Conservation (phyloP, 345 rosid species). For the Hibiscus tridactylites region DNA sequence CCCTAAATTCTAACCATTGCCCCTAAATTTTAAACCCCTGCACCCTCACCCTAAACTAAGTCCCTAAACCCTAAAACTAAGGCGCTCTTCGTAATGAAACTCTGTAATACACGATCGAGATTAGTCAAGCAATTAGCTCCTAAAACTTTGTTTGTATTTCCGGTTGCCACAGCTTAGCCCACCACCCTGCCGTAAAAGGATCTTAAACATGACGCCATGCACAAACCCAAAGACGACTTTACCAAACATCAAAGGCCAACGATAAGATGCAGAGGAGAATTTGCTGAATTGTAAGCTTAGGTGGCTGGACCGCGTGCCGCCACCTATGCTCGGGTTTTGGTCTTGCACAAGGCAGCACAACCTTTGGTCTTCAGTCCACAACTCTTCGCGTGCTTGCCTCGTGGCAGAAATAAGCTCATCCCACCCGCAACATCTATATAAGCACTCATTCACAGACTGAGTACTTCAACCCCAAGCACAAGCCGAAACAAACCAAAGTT, state of each 20-base stretch:
- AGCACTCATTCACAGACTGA: neutral
- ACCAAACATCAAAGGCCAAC: neutral
- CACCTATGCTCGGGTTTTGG: neutral
- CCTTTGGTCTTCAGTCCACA: too few species aligned
- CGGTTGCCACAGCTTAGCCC: neutral
- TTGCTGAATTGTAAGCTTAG: neutral
- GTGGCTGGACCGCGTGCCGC: neutral
- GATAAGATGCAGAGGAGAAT: neutral
- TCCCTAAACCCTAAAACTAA: too few species aligned
- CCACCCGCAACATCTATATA: slow-evolving; percentile 3
- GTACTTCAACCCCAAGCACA: too few species aligned
- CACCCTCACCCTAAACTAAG: too few species aligned
- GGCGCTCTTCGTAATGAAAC: too few species aligned
- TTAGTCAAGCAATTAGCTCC: rapidly evolving
- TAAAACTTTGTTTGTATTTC: neutral
- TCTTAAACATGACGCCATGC: neutral
- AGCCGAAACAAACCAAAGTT: too few species aligned
- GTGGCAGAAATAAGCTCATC: neutral
- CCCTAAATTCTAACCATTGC: too few species aligned
- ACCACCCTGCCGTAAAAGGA: neutral
- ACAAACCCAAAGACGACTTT: neutral
- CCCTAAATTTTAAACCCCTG: too few species aligned
- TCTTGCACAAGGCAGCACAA: neutral
- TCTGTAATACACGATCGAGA: too few species aligned
- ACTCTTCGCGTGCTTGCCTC: slow-evolving; percentile 7